These are phyloP conservation scores for Lachancea kluyveri DNA, from an alignment of 805 yeast genomes.

Conservation along the genomic window DNA sequence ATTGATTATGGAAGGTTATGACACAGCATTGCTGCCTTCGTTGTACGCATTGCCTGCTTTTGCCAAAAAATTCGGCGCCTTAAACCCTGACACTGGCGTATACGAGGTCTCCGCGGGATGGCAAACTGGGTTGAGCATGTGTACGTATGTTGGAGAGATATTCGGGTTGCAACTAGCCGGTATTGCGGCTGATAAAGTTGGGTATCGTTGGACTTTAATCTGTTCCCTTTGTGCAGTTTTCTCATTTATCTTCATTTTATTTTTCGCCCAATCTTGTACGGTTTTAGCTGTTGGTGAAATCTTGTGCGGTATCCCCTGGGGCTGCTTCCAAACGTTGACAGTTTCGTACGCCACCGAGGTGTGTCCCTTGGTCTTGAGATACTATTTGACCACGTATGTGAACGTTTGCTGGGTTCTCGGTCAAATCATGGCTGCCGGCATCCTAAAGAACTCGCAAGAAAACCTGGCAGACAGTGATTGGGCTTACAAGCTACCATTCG, in stretches of 20 bases:
- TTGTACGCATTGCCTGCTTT: slow-evolving; percentile 44
- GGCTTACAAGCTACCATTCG: slow-evolving; percentile 51
- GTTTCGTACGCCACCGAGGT: slow-evolving; percentile 55
- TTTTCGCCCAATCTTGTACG: slow-evolving; percentile 38
- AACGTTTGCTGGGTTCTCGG: slow-evolving; percentile 53
- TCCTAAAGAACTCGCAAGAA: slow-evolving; percentile 34
- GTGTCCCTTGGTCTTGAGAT: slow-evolving; percentile 45
- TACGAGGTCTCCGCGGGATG: slow-evolving; percentile 36
- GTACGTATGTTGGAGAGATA: slow-evolving; percentile 35
- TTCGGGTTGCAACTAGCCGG: slow-evolving; percentile 43
- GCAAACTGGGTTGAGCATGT: slow-evolving; percentile 34
- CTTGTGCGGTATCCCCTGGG: slow-evolving; percentile 46
- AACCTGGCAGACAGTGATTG: slow-evolving; percentile 22
- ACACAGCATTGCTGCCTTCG: slow-evolving; percentile 35
- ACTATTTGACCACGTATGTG: slow-evolving; percentile 43
- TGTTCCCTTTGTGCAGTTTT: slow-evolving; percentile 26
- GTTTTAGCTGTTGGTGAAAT: slow-evolving; percentile 39
- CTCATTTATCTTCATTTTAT: slow-evolving; percentile 41
- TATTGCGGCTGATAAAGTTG: slow-evolving; percentile 38
- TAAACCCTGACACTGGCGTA: slow-evolving; percentile 15
- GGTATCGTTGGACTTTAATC: slow-evolving; percentile 39
- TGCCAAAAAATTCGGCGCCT: slow-evolving; percentile 36
- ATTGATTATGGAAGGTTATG: slow-evolving; percentile 46
- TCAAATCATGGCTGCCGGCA: slow-evolving; percentile 49
- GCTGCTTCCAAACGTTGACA: slow-evolving; percentile 46